Conservation (phyloP, 805 yeast species). For the Barnettozyma pratensis region DNA sequence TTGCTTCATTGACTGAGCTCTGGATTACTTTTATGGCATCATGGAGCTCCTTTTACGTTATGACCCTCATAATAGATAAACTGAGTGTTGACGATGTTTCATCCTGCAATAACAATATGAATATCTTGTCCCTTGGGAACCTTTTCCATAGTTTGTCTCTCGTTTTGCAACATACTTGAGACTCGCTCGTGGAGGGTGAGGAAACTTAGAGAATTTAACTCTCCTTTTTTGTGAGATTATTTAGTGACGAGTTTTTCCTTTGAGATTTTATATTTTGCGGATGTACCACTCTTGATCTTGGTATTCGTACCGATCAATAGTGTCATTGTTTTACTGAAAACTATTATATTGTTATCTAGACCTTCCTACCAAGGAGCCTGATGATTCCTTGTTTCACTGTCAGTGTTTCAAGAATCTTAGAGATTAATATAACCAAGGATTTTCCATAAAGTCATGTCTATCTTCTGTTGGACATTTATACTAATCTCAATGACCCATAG, state of each 20-base stretch:
- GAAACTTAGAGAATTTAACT: background rate
- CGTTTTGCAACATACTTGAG: background rate
- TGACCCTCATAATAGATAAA: constrained; percentile 3
- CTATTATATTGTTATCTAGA: background rate
- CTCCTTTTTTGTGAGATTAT: background rate
- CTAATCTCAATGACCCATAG: constrained; percentile 11
- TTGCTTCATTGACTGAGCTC: background rate
- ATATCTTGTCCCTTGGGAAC: background rate
- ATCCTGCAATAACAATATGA: background rate
- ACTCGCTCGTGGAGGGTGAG: background rate
- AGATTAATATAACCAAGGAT: constrained; percentile 1
- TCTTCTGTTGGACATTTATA: background rate
- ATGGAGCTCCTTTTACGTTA: constrained; percentile 23
- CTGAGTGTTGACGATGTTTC: constrained; percentile 28
- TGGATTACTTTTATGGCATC: constrained; percentile 14
- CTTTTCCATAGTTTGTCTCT: background rate
- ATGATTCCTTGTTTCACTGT: too few species aligned
- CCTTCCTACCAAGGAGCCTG: background rate
- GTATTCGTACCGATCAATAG: background rate
- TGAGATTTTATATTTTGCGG: background rate
- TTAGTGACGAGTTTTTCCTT: background rate
- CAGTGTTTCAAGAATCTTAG: background rate
- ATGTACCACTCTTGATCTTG: background rate
- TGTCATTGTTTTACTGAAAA: background rate
- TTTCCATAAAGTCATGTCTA: background rate